Percentiles rank a stretch among this genome's conserved stretches.
Conservation (phyloP, 768 basidiomycete genomes). For the Trichaptum fuscoviolaceum region DNA sequence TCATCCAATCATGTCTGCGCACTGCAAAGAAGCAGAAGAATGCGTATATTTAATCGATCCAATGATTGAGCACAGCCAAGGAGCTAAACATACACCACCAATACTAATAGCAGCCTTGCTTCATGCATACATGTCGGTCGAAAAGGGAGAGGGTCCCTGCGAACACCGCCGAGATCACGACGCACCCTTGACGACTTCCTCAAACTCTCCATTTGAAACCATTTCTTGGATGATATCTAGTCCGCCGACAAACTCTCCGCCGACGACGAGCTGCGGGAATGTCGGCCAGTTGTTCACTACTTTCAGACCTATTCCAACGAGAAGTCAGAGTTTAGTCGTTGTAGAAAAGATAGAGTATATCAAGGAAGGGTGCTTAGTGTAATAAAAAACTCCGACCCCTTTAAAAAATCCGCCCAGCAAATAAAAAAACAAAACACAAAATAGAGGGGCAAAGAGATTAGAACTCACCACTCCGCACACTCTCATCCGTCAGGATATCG, state of each 20-base stretch:
- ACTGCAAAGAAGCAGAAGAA: neutral
- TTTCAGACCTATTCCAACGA: conserved; percentile 47
- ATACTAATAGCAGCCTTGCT: no score
- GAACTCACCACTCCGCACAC: conserved; percentile 67
- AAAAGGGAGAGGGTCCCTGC: no score
- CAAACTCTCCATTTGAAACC: conserved; percentile 74
- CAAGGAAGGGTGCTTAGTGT: neutral
- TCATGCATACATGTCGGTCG: no score
- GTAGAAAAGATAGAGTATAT: no score
- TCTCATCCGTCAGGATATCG: conserved; percentile 80
- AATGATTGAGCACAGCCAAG: no score
- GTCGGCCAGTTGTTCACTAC: conserved; percentile 88
- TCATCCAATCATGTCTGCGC: neutral
- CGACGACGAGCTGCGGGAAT: conserved; percentile 79
- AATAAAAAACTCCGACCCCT: no score
- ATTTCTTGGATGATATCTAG: conserved; percentile 90
- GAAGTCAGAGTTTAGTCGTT: neutral
- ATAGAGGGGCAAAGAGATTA: neutral
- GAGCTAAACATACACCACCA: no score
- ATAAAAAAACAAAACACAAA: neutral
- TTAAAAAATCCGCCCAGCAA: no score
- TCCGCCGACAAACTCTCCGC: conserved; percentile 93
- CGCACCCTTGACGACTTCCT: conserved; percentile 34
- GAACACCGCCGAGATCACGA: neutral
- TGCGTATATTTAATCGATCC: no score